These are phyloP conservation scores for Podospora comata DNA, from an alignment of 495 filamentous ascomycete genomes.

Conservation along the genomic window DNA sequence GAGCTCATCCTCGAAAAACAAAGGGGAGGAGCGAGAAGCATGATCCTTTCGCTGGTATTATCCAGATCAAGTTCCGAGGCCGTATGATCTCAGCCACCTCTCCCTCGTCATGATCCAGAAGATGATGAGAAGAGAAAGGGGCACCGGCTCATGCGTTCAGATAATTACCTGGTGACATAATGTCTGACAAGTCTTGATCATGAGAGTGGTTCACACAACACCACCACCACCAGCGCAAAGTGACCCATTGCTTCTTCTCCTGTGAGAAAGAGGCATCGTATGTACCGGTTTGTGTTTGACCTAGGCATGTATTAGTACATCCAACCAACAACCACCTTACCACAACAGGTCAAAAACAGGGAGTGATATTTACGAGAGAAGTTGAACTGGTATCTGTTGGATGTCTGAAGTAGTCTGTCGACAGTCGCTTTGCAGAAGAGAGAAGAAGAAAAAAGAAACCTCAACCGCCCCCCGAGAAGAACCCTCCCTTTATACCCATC, in stretches of 20 bases:
- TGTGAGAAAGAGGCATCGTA: slow-evolving; percentile 12
- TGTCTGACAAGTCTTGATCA: slow-evolving; percentile 25
- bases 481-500: neutral
- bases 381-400: neutral
- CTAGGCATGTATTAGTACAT: slow-evolving; percentile 17
- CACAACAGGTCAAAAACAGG: neutral
- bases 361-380: slow-evolving; percentile 12
- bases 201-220: slow-evolving; percentile 22
- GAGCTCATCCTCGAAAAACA: neutral
- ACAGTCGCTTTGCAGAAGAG: neutral
- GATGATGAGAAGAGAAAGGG: slow-evolving; percentile 14
- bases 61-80: slow-evolving; percentile 93
- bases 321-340: neutral
- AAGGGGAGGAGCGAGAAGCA: slow-evolving; percentile 52
- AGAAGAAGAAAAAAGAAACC: neutral
- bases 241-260: slow-evolving; percentile 23
- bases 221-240: slow-evolving; percentile 19
- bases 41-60: slow-evolving; percentile 99
- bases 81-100: slow-evolving; percentile 89
- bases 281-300: slow-evolving; percentile 20
- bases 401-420: slow-evolving; percentile 1
- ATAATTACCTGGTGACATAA: slow-evolving; percentile 36
- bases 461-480: neutral
- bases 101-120: neutral
- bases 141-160: slow-evolving; percentile 45